A percentile compares a stretch with the other conserved stretches of the same genome.
Evolutionary conservation across 345 rosid genomes (phyloP).

Genomic region (Eutrema heterophyllum): DNA sequence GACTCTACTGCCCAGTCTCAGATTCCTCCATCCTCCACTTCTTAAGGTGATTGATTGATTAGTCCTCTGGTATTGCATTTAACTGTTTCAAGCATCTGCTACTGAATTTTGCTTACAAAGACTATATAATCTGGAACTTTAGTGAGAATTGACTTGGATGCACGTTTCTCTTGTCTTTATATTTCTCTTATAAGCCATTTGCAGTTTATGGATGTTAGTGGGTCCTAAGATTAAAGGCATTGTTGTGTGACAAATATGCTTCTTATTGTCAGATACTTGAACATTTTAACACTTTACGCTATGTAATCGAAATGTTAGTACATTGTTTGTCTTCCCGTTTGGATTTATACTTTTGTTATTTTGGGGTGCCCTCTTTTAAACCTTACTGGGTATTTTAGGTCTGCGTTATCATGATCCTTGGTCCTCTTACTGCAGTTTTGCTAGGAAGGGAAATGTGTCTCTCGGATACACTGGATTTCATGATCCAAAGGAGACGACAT

Average conservation of each 20-base stretch:
- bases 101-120: not conserved
- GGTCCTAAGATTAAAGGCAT: not conserved
- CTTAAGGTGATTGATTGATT: conserved; percentile 28
- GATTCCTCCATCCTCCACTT: conserved; percentile 23
- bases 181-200: not conserved
- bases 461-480: not conserved
- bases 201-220: not conserved
- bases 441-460: not conserved
- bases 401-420: not conserved
- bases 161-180: not conserved
- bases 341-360: not conserved
- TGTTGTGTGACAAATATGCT: not conserved
- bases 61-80: not conserved
- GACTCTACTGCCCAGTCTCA: conserved; percentile 10
- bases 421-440: conserved; percentile 11
- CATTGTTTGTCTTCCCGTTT: not conserved
- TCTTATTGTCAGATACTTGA: not conserved
- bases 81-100: not conserved
- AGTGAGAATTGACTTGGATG: not conserved
- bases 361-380: not conserved
- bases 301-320: not conserved
- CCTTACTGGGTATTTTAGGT: not conserved
- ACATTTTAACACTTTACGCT: not conserved
- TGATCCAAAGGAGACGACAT: not conserved
- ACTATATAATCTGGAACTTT: not conserved